Conservation (phyloP, 179 eudicot species). For the Heliamphora pulchella region DNA sequence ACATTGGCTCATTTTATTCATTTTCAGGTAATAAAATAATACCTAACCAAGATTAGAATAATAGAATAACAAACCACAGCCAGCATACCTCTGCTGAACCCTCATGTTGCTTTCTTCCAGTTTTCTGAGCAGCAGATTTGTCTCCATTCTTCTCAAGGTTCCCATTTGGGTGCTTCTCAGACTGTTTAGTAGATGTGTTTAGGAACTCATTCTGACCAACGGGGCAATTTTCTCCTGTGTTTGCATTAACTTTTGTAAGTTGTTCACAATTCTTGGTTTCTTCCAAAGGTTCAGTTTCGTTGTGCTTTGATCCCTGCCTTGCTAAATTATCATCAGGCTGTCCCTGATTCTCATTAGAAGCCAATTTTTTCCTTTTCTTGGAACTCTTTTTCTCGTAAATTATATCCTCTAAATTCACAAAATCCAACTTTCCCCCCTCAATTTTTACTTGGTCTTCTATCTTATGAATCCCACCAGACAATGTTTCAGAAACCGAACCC, state of each 20-base stretch:
- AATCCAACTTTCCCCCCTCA: constrained; percentile 6
- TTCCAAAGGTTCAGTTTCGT: constrained; percentile 37
- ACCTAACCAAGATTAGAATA: not conserved
- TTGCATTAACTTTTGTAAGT: constrained; percentile 1
- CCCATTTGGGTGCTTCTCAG: constrained; percentile 26
- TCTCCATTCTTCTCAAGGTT: constrained; percentile 26
- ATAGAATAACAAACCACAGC: not conserved
- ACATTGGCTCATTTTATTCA: not conserved
- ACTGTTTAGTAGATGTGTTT: constrained; percentile 5
- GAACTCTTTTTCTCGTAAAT: constrained; percentile 36
- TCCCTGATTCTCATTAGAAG: constrained; percentile 33
- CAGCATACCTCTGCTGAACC: constrained; percentile 58
- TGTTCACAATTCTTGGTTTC: constrained; percentile 24
- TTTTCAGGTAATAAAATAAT: not conserved
- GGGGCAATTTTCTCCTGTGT: constrained; percentile 9
- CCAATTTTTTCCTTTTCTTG: constrained; percentile 57
- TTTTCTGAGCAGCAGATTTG: constrained; percentile 29
- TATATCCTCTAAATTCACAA: constrained; percentile 15
- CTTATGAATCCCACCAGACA: not conserved
- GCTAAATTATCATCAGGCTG: constrained; percentile 20
- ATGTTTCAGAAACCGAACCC: not conserved
- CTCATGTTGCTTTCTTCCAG: constrained; percentile 29
- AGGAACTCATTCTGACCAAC: not conserved
- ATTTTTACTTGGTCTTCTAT: not conserved
- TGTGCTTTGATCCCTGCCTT: constrained; percentile 38